Base-by-base conservation (phyloP, 441 rosid species). In the Jatropha podagrica region DNA sequence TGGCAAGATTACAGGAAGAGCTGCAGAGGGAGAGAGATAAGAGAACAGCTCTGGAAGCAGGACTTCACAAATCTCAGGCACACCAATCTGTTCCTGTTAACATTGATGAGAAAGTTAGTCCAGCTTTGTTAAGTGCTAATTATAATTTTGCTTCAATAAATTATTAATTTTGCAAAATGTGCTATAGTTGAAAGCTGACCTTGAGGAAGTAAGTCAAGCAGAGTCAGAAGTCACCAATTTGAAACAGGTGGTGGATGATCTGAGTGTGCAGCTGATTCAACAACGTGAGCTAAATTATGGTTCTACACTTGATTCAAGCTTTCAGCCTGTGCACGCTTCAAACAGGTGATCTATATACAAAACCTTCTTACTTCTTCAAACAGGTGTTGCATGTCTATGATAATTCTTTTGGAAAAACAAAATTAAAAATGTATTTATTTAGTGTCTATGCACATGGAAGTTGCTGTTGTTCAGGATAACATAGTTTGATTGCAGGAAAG, bases 1-100 rank as follows among this genome's bases (percentile, higher is more conserved):
- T 96, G 78, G 86, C 80, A 82, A 91, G 92, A 83, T 91, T 96
- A 73, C 90, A 89, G 80, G 95, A 88, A 73, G 90, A 89, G 81
- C 87, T 96, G 88, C 95, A 86, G 79, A 88, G 78, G 82, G 96
- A 94, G 87, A 88, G 85, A 79, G 88, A 88, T 67, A 87, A 81
- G 84, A 88, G 86, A 81, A 73, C 49, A 77, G 86, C 87, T 81
- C 79, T 96, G 59, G 95, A 92, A 85, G 81, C 92, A 77, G 96
- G 83, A 79, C 87, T 92, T 78, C 71, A 78, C 74, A 62, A 80
- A 73, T 80, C 92, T 69, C 84, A 80, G 76, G 88, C 84, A 71
- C 78, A 78, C 46, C 68, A 79, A 59, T 52, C 82, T 81, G 62
- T 83, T 72, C 83, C 88, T 42, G 81, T 72, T 48, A 71, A 60